Conservation (phyloP, 208 protist genomes). For the Trichomonas vaginalis region DNA sequence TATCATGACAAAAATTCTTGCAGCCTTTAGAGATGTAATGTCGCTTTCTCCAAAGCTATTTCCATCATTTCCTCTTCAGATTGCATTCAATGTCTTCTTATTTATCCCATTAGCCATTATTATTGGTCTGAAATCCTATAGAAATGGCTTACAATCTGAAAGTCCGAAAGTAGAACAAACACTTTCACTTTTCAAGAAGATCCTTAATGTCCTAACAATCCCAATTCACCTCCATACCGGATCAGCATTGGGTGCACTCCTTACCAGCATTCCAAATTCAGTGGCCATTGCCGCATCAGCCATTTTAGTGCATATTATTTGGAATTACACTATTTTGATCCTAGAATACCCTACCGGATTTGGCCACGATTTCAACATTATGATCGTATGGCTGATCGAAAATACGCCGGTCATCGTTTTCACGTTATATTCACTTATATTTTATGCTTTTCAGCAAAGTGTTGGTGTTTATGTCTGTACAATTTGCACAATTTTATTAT, state of each 20-base stretch:
- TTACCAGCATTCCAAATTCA: not conserved
- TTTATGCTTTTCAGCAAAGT: not conserved
- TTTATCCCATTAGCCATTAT: not conserved
- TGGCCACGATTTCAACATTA: not conserved
- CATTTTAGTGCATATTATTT: not conserved
- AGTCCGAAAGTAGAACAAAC: not conserved
- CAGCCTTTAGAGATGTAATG: not conserved
- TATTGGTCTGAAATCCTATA: not conserved
- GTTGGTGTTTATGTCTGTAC: not conserved
- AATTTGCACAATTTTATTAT: not conserved
- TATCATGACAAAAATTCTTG: not conserved
- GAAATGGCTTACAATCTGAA: not conserved
- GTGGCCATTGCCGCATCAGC: not conserved
- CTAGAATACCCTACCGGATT: not conserved
- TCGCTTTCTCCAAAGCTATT: not conserved
- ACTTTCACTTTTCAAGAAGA: not conserved
- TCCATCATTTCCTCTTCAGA: not conserved
- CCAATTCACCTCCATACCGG: not conserved
- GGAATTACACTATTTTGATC: not conserved
- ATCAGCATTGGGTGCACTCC: not conserved
- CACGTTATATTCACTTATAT: not conserved
- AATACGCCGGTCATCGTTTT: not conserved
- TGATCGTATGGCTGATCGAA: not conserved
- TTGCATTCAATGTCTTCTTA: not conserved
- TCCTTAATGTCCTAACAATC: not conserved